Base-by-base conservation (phyloP, 495 filamentous ascomycete genomes). In the Podospora pseudoanserina region DNA sequence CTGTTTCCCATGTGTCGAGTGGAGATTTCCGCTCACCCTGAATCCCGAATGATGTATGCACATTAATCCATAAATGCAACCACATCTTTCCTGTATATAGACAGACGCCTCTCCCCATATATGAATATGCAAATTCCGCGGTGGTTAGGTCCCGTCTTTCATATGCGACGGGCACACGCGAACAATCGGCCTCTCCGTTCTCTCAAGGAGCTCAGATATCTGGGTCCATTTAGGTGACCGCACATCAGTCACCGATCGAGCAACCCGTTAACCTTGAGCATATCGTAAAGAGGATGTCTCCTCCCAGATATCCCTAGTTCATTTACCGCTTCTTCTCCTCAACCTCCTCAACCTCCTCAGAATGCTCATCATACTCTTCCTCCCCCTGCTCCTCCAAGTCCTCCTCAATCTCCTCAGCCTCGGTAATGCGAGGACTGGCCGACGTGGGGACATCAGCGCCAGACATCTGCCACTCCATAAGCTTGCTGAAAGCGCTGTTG, bases 381-480 rank as follows among this genome's bases (percentile, higher is more conserved):
- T 78, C 77, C 11, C 74, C 74, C 15, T 69, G 70, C 23, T 76
- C 72, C 63, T 76, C 80, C 63, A 82, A 65, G 18, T 82, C 81
- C 66, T 81, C 76, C 73, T 80, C 77, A 54, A 83, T 79, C 70
- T 81, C 80, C 68, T 83, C 82, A 7, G 54, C 69, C 69, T 83
- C 81, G 0, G 72, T 82, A 26, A 83, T 79, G 68, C 84, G 70
- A 16, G 69, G 30, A 9, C 74, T 76, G 0, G 63, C 64, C 18
- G 72, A 64, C 15, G 68, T 71, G 0, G 78, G 73, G 0, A 79
- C 77, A 54, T 96, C 92, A 11, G 90, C 89, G 16, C 93, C 96
- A 70, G 86, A 94, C 86, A 98, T 91, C 80, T 99, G 95, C 96
- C 96, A 99, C 77, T 98, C 93, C 95, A 99, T 99, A 61, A 99